A percentile compares a stretch with the other conserved stretches of the same genome.
Conservation (phyloP, 129 eudicot genomes). For the Pittosporum tobira region DNA sequence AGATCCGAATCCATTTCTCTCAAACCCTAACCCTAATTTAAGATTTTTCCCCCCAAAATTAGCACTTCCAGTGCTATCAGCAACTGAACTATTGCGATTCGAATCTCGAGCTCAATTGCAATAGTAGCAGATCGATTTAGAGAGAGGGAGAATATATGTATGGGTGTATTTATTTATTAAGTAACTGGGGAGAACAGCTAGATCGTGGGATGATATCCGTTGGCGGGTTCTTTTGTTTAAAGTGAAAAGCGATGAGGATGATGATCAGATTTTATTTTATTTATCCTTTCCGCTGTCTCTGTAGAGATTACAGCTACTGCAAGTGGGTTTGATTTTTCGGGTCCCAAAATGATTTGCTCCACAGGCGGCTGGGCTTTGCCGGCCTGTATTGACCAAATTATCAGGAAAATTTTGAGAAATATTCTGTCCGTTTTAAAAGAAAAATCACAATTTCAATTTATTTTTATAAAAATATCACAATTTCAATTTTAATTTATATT, state of each 20-base stretch:
- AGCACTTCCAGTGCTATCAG: conserved; percentile 6
- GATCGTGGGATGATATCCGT: conserved; percentile 15
- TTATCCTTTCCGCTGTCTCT: too few relatives aligned
- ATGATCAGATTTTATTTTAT: too few relatives aligned
- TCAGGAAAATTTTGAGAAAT: too few relatives aligned
- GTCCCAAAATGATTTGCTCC: too few relatives aligned
- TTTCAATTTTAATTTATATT: too few relatives aligned
- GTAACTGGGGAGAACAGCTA: conserved; percentile 4
- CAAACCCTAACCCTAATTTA: conserved; percentile 18
- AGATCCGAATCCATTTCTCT: conserved; percentile 35
- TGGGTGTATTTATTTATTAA: background rate
- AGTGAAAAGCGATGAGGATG: background rate
- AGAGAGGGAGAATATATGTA: background rate
- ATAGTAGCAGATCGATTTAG: conserved; percentile 16
- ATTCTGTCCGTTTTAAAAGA: too few relatives aligned
- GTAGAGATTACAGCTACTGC: too few relatives aligned
- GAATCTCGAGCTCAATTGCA: conserved; percentile 14
- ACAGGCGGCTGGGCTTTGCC: too few relatives aligned
- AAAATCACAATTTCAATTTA: too few relatives aligned
- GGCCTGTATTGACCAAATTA: too few relatives aligned
- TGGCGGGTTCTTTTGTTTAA: conserved; percentile 43
- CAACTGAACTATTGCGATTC: conserved; percentile 1
- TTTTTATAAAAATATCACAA: too few relatives aligned
- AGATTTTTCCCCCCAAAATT: conserved; percentile 5
- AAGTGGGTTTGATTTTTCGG: too few relatives aligned